These are phyloP conservation scores for Echeveria elegans DNA, from an alignment of 164 flowering plant genomes.

Conservation along the genomic window DNA sequence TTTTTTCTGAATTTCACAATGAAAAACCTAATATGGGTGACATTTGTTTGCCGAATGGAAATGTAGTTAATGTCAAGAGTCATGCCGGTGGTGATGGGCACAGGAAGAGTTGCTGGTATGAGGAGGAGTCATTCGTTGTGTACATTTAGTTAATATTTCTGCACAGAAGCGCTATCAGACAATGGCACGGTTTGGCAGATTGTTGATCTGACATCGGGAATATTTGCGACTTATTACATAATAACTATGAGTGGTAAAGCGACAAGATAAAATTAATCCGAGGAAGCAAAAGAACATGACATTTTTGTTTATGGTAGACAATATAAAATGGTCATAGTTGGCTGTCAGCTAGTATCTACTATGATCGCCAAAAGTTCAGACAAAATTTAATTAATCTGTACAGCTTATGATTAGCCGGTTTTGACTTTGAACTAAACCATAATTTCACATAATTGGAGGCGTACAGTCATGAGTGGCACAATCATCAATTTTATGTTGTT, in stretches of 20 bases:
- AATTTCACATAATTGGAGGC: conserved; percentile 2
- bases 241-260: not conserved
- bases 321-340: not conserved
- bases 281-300: conserved; percentile 1
- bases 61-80: conserved; percentile 30
- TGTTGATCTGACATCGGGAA: not conserved
- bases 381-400: conserved; percentile 7
- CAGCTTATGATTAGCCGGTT: not conserved
- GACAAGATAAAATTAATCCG: not conserved
- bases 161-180: not conserved
- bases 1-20: not conserved
- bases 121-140: conserved; percentile 37
- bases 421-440: not conserved
- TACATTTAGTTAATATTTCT: not conserved
- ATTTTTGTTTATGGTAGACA: not conserved
- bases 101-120: conserved; percentile 93
- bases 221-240: not conserved
- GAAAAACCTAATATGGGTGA: conserved; percentile 41
- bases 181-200: not conserved
- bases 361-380: conserved; percentile 35
- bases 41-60: conserved; percentile 38
- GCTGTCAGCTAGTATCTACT: conserved; percentile 8
- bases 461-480: not conserved
- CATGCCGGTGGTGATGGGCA: conserved; percentile 27
- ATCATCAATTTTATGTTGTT: not conserved